A percentile compares a stretch with the other conserved stretches of the same genome.
These are phyloP conservation scores for Basipetospora chlamydospora DNA, from an alignment of 2,329 filamentous ascomycete species.

Conservation along the genomic window DNA sequence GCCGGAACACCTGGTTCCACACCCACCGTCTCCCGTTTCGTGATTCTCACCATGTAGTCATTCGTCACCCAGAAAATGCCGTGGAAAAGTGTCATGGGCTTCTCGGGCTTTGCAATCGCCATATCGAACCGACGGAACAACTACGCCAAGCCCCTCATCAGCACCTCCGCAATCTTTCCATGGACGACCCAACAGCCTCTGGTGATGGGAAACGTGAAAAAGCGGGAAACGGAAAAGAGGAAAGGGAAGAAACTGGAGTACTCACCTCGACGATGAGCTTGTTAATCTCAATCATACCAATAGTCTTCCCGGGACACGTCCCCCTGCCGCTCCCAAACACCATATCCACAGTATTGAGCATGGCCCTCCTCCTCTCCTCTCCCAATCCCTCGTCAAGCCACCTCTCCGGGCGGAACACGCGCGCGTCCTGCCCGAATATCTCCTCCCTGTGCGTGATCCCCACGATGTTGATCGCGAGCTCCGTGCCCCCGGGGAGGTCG, in stretches of 20 bases:
- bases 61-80: neutral
- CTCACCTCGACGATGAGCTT: conserved; percentile 25
- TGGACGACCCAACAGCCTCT: too few species aligned
- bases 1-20: too few species aligned
- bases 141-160: neutral
- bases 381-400: conserved; percentile 21
- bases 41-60: neutral
- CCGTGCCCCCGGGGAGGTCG: conserved; percentile 18
- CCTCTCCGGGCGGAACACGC: conserved; percentile 19
- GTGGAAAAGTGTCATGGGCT: neutral
- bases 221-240: neutral
- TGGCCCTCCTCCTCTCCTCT: conserved; percentile 14
- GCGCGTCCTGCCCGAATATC: conserved; percentile 20
- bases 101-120: conserved; percentile 1
- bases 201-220: too few species aligned
- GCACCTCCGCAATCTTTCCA: too few species aligned
- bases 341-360: conserved; percentile 22
- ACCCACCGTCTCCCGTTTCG: neutral
- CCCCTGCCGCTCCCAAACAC: conserved; percentile 24
- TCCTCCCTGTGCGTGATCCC: conserved; percentile 17
- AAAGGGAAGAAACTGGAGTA: neutral
- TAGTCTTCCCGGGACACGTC: conserved; percentile 22
- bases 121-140: neutral
- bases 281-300: conserved; percentile 25
- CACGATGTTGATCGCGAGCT: conserved; percentile 19